phyloP scores from a whole-genome alignment of 1,284 basidiomycete genomes.

The Ustilago lituana region DNA sequence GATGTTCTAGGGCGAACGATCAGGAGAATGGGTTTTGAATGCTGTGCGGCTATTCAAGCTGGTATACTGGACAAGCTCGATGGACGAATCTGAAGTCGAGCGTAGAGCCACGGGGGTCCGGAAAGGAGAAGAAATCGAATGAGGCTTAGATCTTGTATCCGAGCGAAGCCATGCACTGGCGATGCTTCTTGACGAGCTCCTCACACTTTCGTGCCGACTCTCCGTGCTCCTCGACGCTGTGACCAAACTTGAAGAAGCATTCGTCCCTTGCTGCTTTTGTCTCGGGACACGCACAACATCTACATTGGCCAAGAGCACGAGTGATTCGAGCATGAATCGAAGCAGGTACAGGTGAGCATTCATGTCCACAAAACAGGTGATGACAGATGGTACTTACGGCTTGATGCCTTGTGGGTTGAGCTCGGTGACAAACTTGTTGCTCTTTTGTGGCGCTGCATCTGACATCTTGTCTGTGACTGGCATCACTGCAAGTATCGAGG shows the following conservation, averaged over 20 bases:
- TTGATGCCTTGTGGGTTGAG: constrained; percentile 89
- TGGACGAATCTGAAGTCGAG: background rate
- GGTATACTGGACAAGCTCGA: constrained; percentile 6
- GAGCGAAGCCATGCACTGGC: constrained; percentile 84
- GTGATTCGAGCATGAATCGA: background rate
- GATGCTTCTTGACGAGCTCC: constrained; percentile 80
- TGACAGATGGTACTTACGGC: constrained; percentile 75
- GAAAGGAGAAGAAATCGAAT: background rate
- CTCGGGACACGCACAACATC: constrained; percentile 92
- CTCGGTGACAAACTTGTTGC: constrained; percentile 57
- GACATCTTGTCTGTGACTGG: constrained; percentile 14
- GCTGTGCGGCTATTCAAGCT: background rate
- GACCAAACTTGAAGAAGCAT: constrained; percentile 81
- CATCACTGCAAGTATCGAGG: background rate
- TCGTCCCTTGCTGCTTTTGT: constrained; percentile 90
- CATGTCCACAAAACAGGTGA: too few relatives aligned
- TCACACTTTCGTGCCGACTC: constrained; percentile 81
- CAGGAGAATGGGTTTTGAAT: too few relatives aligned
- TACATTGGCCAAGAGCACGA: constrained; percentile 20
- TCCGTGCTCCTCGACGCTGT: constrained; percentile 71
- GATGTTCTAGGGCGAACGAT: too few relatives aligned
- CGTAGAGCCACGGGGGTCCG: background rate
- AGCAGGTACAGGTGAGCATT: background rate
- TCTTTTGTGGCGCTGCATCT: constrained; percentile 36
- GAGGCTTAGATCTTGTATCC: constrained; percentile 64